Base-by-base conservation (phyloP, 305 asterid genomes). In the Fraxinus ornus region DNA sequence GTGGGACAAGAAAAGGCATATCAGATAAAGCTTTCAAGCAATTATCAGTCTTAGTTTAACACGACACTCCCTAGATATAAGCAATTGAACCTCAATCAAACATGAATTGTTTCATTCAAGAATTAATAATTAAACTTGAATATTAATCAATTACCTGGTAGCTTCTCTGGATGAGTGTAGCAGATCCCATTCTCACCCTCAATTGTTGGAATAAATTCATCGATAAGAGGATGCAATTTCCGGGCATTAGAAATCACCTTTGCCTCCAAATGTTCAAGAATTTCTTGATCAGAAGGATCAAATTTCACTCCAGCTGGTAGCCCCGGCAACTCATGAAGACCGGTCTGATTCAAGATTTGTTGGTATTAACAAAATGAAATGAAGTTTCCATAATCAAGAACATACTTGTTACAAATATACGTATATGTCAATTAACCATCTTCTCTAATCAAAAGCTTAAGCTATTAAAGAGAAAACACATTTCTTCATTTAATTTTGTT, bases 281-380 rank as follows among this genome's bases (percentile, higher is more conserved):
- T 93, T 87, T 95, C 97, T 84, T 89, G 94, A 79, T 95, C 99
- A 0, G 97, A 88, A 24, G 98, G 98, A 87, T 95, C 98, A 76
- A 95, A 94, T 84, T 93, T 94, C 87, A 94, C 97, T 79, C 99
- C 99, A n/a, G 97, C 94, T 2, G 97, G 98, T 15, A 95, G 84
- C 10, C 98, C 94, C 6, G 95, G 97, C 84, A 91, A 93, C 85
- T 91, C 95, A 36, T 91, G 91, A 60, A 89, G 79, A 33, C 91
- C 94, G 2, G 74, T 81, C 93, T 90, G 84, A 35, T 66, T 60
- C 81, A 26, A 76, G 60, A 1, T 79, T 4, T n/a, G 10, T 35
- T 36, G 41, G 6, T 9, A 8, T 41, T 41, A 30, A 76, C 24
- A n/a, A 33, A 39, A 32, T 1, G 21, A 24, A 66, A 66, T 66